phyloP scores from a whole-genome alignment of 768 basidiomycete genomes.

The Tylopilus subfusipes region DNA sequence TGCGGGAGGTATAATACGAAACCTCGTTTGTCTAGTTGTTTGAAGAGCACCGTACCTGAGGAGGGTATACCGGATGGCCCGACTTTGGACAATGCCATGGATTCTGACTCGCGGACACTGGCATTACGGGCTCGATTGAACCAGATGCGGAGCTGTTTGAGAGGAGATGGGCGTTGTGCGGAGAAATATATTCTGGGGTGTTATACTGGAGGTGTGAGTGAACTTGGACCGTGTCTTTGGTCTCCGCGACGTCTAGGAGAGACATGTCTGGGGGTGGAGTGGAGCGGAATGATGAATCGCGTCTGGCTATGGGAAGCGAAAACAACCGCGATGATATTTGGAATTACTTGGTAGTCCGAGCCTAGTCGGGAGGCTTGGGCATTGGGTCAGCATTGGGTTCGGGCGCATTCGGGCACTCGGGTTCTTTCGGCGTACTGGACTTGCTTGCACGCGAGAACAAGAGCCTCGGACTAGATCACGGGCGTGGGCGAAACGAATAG shows the following conservation, averaged over 20 bases:
- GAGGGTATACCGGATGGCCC: slow-evolving; percentile 75
- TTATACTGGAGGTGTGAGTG: slow-evolving; percentile 76
- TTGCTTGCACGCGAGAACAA: no score
- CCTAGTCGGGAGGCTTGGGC: no score
- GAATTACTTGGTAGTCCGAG: no score
- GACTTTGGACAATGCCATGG: slow-evolving; percentile 77
- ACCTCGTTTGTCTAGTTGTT: slow-evolving; percentile 81
- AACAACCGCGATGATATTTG: no score
- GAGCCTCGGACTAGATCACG: no score
- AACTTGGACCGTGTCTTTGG: slow-evolving; percentile 59
- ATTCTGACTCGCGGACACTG: slow-evolving; percentile 84
- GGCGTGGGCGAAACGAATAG: no score
- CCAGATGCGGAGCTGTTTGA: slow-evolving; percentile 86
- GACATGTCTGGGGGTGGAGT: slow-evolving; percentile 18
- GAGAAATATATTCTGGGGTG: slow-evolving; percentile 61
- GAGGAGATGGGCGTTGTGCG: slow-evolving; percentile 60
- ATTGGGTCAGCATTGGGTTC: no score
- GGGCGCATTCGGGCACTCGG: no score
- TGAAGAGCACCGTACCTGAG: slow-evolving; percentile 86
- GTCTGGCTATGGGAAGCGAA: no score
- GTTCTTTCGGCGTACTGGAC: no score
- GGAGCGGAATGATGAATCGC: background rate
- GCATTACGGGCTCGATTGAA: slow-evolving; percentile 60
- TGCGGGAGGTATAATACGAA: slow-evolving; percentile 96
- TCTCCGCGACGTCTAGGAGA: slow-evolving; percentile 36